These are phyloP conservation scores for Pyrrhoderma lamaoense DNA, from an alignment of 1,284 basidiomycete species.

Conservation along the genomic window DNA sequence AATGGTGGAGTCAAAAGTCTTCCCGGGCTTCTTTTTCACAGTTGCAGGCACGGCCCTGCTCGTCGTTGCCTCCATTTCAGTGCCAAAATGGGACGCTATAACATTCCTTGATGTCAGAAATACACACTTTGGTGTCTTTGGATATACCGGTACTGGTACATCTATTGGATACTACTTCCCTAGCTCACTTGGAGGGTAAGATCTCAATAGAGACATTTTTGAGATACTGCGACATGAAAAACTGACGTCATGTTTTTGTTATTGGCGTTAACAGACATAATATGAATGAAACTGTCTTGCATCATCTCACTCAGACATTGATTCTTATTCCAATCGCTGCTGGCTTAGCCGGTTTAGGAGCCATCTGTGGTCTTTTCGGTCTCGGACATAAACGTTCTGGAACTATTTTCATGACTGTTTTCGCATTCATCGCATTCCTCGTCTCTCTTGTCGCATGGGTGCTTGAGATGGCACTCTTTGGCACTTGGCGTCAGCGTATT, in stretches of 20 bases:
- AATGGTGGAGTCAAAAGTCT: conserved; percentile 25
- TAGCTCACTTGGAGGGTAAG: conserved; percentile 28
- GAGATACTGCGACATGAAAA: too few relatives aligned
- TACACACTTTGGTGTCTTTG: conserved; percentile 69
- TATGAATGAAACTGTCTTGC: conserved; percentile 47
- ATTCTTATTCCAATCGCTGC: conserved; percentile 77
- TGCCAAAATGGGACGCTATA: conserved; percentile 65
- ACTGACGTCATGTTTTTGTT: too few relatives aligned
- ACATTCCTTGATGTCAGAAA: conserved; percentile 56
- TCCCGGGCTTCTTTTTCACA: conserved; percentile 43
- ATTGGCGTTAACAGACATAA: conserved; percentile 3
- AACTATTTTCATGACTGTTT: conserved; percentile 69
- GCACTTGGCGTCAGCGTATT: conserved; percentile 55
- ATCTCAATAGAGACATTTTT: too few relatives aligned
- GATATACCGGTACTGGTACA: conserved; percentile 52
- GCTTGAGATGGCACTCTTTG: conserved; percentile 76
- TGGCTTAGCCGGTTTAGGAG: conserved; percentile 61
- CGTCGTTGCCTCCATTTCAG: conserved; percentile 58
- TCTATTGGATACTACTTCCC: conserved; percentile 53
- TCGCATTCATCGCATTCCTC: conserved; percentile 55
- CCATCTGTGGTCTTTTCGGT: conserved; percentile 67
- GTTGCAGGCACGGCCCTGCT: conserved; percentile 63
- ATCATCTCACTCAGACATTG: conserved; percentile 63
- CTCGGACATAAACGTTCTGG: conserved; percentile 55
- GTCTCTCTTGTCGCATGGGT: conserved; percentile 62